Conservation (phyloP, 192 early-diverging fungal species). For the Mycoemilia scoparia region DNA sequence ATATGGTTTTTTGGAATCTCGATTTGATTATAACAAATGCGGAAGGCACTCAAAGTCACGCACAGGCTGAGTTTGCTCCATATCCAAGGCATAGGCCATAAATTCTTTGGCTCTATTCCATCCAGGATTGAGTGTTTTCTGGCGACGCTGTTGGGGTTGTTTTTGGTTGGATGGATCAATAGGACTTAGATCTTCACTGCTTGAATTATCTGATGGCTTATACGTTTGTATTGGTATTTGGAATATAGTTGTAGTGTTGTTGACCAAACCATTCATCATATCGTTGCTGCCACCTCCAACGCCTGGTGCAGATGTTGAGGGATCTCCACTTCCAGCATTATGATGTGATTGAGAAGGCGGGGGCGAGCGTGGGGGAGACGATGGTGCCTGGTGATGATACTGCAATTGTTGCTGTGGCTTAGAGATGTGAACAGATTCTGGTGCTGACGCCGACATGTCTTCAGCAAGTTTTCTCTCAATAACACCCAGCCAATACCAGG, state of each 20-base stretch:
- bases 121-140: background rate
- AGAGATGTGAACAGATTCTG: too few relatives aligned
- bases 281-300: background rate
- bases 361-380: too few relatives aligned
- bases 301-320: background rate
- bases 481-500: conserved; percentile 28
- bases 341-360: too few relatives aligned
- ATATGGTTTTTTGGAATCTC: too few relatives aligned
- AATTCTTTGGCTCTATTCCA: conserved; percentile 15
- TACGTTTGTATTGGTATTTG: background rate
- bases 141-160: too few relatives aligned
- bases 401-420: too few relatives aligned
- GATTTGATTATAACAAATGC: too few relatives aligned
- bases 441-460: too few relatives aligned
- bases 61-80: conserved; percentile 23
- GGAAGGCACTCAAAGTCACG: too few relatives aligned
- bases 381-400: too few relatives aligned
- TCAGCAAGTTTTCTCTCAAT: conserved; percentile 28
- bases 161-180: background rate
- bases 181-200: background rate
- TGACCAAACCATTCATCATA: background rate
- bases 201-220: background rate
- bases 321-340: too few relatives aligned
- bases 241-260: background rate
- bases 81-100: conserved; percentile 22